A percentile compares a stretch with the other conserved stretches of the same genome.
phyloP scores from a whole-genome alignment of 73 alveolate genomes.

The Diophrys sp. region DNA sequence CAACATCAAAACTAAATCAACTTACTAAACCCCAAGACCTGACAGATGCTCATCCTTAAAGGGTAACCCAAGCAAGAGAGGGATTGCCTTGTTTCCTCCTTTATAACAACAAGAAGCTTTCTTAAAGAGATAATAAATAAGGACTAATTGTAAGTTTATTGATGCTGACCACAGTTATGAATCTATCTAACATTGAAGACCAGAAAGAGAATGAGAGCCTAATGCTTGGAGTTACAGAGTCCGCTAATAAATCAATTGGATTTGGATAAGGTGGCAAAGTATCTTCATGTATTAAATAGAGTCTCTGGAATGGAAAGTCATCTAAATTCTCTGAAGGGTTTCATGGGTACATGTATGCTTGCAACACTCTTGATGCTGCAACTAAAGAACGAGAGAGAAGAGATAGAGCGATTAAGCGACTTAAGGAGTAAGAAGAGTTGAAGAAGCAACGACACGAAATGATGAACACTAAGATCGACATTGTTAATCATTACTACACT shows the following conservation, averaged over 20 bases:
- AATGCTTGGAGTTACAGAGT: background rate
- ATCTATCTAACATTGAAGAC: background rate
- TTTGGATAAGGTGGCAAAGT: background rate
- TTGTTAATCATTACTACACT: background rate
- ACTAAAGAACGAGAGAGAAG: background rate
- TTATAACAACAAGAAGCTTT: background rate
- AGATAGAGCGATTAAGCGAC: background rate
- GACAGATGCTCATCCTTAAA: background rate
- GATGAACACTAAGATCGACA: background rate
- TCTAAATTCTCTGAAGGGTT: constrained; percentile 7
- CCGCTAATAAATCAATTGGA: background rate
- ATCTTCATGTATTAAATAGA: background rate
- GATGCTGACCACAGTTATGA: background rate
- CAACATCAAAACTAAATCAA: too few species aligned
- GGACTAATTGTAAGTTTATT: background rate
- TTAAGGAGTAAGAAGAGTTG: constrained; percentile 1
- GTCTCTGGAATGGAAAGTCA: constrained; percentile 11
- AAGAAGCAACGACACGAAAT: background rate
- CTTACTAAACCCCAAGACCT: background rate
- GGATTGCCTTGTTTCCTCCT: background rate
- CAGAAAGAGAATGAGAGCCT: too few species aligned
- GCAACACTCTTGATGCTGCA: background rate
- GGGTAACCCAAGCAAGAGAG: background rate
- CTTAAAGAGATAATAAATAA: too few species aligned
- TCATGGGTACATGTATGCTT: background rate